Conservation (phyloP, 1,139 yeast genomes). For the Keqinozyma sinolaborantium region DNA sequence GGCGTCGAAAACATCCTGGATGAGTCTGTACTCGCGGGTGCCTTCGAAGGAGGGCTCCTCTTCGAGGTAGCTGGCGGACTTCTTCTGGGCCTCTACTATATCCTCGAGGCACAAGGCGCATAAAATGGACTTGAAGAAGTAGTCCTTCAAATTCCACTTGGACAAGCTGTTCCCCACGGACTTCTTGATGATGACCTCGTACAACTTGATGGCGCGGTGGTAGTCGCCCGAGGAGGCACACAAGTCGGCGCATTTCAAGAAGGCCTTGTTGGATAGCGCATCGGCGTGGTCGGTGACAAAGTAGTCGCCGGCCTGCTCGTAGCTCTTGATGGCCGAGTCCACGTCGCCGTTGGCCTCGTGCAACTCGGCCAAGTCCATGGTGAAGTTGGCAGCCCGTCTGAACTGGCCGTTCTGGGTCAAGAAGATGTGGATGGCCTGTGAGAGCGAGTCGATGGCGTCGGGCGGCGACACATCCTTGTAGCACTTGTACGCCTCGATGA, state of each 20-base stretch:
- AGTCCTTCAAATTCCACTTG: constrained; percentile 91
- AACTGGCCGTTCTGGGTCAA: constrained; percentile 86
- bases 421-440: constrained; percentile 76
- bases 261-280: constrained; percentile 86
- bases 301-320: constrained; percentile 96
- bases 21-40: constrained; percentile 74
- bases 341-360: constrained; percentile 72
- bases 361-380: constrained; percentile 83
- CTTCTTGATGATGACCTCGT: constrained; percentile 73
- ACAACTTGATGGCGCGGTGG: constrained; percentile 68
- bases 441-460: constrained; percentile 76
- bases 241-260: constrained; percentile 85
- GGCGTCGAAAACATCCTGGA: constrained; percentile 63
- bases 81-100: constrained; percentile 77
- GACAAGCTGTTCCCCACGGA: constrained; percentile 72
- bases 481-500: constrained; percentile 89
- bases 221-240: constrained; percentile 75
- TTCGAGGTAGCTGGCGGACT: constrained; percentile 57
- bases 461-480: constrained; percentile 69
- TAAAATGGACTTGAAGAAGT: constrained; percentile 77
- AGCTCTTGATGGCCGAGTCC: constrained; percentile 68
- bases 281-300: constrained; percentile 91
- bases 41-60: constrained; percentile 78
- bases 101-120: constrained; percentile 84
- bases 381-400: constrained; percentile 92